Base-by-base conservation (phyloP, 2,329 filamentous ascomycete species). In the Alternaria triticina region DNA sequence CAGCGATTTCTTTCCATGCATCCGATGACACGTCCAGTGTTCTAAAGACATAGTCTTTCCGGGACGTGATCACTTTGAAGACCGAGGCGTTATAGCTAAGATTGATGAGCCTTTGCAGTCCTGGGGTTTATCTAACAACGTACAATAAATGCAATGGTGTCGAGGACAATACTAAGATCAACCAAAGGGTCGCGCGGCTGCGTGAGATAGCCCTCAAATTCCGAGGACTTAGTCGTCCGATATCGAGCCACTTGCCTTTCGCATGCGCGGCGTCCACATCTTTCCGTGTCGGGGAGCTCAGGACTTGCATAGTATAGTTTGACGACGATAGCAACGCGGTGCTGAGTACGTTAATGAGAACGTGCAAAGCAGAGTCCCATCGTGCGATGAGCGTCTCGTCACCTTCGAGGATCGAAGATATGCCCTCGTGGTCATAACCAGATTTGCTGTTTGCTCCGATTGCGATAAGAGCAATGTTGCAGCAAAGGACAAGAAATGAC, bases 311-410 rank as follows among this genome's bases (percentile, higher is more conserved):
- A 0, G 69, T 69, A 50, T 73, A 74, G 27, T 71, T 77, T 25
- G 68, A 72, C 5, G 65, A 63, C 0, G 59, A 63, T 3, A 77
- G 47, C 3, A 77, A 40, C 0, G 68, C 20, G 1, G 73, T 74
- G 36, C 81, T 82, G 23, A 85, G 70, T 0, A 77, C 66, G 72
- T 87, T 87, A 67, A 88, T 82, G 1, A 80, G 54, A n/a, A 87
- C 66, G 69, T 87, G 85, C 0, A 83, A 40, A 15, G 23, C 13
- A 1, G 61, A 64, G 33, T 59, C 68, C 56, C 59, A 63, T 33
- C 56, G 28, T 3, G 60, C 54, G 4, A 70, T 58, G 1, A 44
- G 23, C 5, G 17, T 15, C 4, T 27, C 55, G 3, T 44, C 11
- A 1, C 62, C 64, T 6, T n/a, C 13, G 4, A 57, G 45, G 1